Evolutionary conservation across 2,329 filamentous ascomycete genomes (phyloP).

Genomic region (Ophiostoma sp.): DNA sequence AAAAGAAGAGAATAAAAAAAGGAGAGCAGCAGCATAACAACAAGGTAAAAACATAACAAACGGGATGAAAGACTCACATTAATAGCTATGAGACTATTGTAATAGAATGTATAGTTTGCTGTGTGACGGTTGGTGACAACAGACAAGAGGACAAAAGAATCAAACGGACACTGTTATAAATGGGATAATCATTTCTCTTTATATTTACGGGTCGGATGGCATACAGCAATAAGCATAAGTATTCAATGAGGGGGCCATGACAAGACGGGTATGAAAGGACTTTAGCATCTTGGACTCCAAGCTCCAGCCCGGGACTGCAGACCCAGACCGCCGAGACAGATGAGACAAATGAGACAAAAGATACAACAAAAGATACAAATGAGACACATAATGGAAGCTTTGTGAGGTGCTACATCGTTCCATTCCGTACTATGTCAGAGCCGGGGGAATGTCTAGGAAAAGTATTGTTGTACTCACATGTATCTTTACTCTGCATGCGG

Average conservation of each 20-base stretch:
- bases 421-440: neutral
- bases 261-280: neutral
- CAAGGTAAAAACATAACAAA: neutral
- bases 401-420: neutral
- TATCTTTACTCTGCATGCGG: neutral
- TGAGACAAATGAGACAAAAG: neutral
- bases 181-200: constrained; percentile 3
- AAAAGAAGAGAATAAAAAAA: neutral
- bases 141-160: neutral
- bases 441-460: neutral
- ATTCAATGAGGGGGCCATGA: neutral
- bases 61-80: neutral
- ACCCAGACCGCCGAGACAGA: neutral
- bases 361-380: neutral
- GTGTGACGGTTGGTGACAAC: neutral
- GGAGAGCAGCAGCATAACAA: neutral
- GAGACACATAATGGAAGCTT: neutral
- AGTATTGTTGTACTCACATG: neutral
- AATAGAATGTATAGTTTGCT: neutral
- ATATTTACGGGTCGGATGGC: neutral
- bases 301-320: neutral
- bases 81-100: neutral
- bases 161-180: neutral
- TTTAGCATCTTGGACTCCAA: neutral
- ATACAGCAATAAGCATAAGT: neutral